Percentiles rank a stretch among this genome's conserved stretches.
phyloP scores from a whole-genome alignment of 352 stramenopile genomes.

The Globisporangium polare region DNA sequence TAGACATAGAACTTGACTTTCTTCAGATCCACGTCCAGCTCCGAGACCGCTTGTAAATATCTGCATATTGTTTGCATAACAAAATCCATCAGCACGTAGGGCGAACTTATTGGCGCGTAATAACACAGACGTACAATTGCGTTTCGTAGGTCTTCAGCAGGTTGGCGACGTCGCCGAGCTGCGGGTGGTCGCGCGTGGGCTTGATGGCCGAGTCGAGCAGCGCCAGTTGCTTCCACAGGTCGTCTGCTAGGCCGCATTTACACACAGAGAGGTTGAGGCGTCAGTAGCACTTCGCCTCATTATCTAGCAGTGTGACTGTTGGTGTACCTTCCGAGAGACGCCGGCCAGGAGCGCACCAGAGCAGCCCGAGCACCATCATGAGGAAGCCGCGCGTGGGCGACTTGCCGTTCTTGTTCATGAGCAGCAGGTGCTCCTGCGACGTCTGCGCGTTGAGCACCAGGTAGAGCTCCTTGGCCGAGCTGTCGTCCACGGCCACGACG shows the following conservation, averaged over 20 bases:
- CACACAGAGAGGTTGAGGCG: neutral
- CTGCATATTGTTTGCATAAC: constrained; percentile 17
- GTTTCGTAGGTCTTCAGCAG: constrained; percentile 78
- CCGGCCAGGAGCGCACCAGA: constrained; percentile 67
- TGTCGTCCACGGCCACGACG: constrained; percentile 70
- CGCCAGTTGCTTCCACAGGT: constrained; percentile 76
- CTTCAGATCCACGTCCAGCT: constrained; percentile 74
- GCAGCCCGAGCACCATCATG: constrained; percentile 79
- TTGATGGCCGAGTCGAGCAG: constrained; percentile 60
- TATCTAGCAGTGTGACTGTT: neutral
- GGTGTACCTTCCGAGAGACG: constrained; percentile 64
- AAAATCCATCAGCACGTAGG: neutral
- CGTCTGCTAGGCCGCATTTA: constrained; percentile 35
- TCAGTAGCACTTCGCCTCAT: neutral
- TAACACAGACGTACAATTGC: constrained; percentile 70
- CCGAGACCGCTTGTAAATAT: constrained; percentile 63
- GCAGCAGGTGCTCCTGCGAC: constrained; percentile 69
- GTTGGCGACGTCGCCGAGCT: constrained; percentile 65
- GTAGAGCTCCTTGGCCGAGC: constrained; percentile 62
- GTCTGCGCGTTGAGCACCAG: constrained; percentile 69
- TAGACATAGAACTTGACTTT: constrained; percentile 77
- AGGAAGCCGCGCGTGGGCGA: constrained; percentile 57
- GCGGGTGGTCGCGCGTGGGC: constrained; percentile 50
- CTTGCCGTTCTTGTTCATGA: constrained; percentile 74
- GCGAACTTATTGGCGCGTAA: no score